Conservation (phyloP, 306 rosid genomes). For the Pyrus bretschneideri region DNA sequence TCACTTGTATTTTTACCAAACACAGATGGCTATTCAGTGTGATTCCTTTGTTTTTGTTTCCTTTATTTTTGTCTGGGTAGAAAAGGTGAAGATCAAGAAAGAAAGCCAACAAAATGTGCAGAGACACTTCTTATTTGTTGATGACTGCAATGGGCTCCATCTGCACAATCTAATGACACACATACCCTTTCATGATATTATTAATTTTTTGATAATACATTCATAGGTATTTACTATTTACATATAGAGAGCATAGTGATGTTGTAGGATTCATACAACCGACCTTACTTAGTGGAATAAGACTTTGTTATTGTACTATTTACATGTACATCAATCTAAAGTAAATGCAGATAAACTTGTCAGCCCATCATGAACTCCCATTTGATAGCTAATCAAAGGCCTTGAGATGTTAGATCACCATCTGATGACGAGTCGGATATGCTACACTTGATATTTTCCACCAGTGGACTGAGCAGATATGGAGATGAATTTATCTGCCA, state of each 20-base stretch:
- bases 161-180: neutral
- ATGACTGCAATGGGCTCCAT: neutral
- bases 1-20: too few relatives aligned
- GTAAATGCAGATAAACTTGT: neutral
- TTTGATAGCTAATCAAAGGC: neutral
- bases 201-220: neutral
- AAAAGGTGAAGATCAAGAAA: neutral
- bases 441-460: constrained; percentile 12
- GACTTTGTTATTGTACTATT: too few relatives aligned
- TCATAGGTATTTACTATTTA: neutral
- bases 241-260: too few relatives aligned
- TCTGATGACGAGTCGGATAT: constrained; percentile 41
- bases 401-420: constrained; percentile 23
- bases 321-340: neutral
- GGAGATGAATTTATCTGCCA: constrained; percentile 28
- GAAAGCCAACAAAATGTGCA: neutral
- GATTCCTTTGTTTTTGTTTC: too few relatives aligned
- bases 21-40: too few relatives aligned
- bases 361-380: neutral
- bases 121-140: neutral
- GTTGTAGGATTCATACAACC: too few relatives aligned
- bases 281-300: too few relatives aligned
- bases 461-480: constrained; percentile 3
- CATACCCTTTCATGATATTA: neutral
- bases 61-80: neutral